Evolutionary conservation across 2,329 filamentous ascomycete genomes (phyloP), one percentile per base, ranked within the genome.

Genomic region (Grosmannia huntii): DNA sequence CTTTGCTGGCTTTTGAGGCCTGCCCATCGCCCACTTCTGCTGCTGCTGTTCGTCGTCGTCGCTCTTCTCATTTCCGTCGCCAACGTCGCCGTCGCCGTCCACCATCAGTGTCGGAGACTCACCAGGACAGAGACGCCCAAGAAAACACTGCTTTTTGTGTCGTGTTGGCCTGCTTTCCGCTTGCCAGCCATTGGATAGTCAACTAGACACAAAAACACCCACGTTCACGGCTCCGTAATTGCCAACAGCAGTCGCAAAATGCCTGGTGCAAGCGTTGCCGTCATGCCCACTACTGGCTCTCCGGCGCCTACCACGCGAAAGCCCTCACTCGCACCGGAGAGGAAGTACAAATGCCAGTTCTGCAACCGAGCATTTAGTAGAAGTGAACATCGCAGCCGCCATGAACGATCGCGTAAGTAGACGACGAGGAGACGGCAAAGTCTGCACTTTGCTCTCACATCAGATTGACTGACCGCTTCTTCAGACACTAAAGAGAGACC

Each of bases 311-410:
- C 82, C 66, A 80, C 86, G 68, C 84, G 88, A 73, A 95, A 95
- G 75, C 74, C 86, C 65, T 79, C 86, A 62, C 76, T 85, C 66
- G 86, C 84, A 66, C 90, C 91, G 59, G 94, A 97, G 78, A 92
- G 95, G 79, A 96, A 96, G 76, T 99, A 99, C 84, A 96, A 97
- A 74, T 99, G 94, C 77, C 90, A 96, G 79, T 97, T 96, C 75
- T 97, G 94, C 78, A 91, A 91, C 75, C 83, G 94, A 73, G 94
- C 94, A 63, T 99, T 99, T 73, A 96, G 91, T 76, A 82, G 94
- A 72, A 96, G 90, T 73, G 94, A 99, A 75, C 94, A 99, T 74
- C 84, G 94, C 67, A 96, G 90, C 75, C 83, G 94, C 74, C 94
- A 99, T 75, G 94, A 99, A 76, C 83, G 94, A 76, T 96, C 90